Percentiles rank a stretch among this genome's conserved stretches.
These are phyloP conservation scores for Endogone sp. DNA, from an alignment of 192 early-diverging fungal genomes.

Conservation along the genomic window DNA sequence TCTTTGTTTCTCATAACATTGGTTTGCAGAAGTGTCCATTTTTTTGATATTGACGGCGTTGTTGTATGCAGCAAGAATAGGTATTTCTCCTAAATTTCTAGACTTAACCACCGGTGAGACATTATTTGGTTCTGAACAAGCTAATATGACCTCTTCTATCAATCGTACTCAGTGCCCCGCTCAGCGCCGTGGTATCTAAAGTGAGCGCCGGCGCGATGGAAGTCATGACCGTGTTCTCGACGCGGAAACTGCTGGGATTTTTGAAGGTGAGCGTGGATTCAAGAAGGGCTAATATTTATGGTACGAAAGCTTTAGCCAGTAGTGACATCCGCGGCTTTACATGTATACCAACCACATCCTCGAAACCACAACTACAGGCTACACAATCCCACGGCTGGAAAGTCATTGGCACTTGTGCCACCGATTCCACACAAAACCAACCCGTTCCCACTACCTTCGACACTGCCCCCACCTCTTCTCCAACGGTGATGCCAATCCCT, in stretches of 20 bases:
- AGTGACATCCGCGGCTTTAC: too few relatives aligned
- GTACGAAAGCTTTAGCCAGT: too few relatives aligned
- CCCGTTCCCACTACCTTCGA: not conserved
- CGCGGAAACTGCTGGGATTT: constrained; percentile 49
- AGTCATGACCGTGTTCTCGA: constrained; percentile 53
- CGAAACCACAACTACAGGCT: constrained; percentile 14
- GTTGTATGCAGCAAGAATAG: constrained; percentile 47
- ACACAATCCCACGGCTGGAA: constrained; percentile 45
- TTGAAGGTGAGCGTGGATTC: constrained; percentile 46
- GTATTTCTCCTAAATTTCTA: too few relatives aligned
- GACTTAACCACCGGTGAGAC: constrained; percentile 13
- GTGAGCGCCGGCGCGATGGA: constrained; percentile 69
- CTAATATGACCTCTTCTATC: not conserved
- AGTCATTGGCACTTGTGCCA: constrained; percentile 37
- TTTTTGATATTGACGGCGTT: constrained; percentile 67
- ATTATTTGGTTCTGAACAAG: constrained; percentile 16
- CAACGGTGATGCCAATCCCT: too few relatives aligned
- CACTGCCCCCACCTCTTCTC: too few relatives aligned
- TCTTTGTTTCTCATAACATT: not conserved
- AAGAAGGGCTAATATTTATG: too few relatives aligned
- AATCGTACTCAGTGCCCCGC: constrained; percentile 46
- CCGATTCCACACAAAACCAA: not conserved
- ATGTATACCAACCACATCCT: not conserved
- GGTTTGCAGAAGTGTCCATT: constrained; percentile 43
- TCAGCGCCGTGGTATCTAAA: constrained; percentile 60